phyloP scores from a whole-genome alignment of 352 stramenopile genomes.

The Globisporangium heterothallicum region DNA sequence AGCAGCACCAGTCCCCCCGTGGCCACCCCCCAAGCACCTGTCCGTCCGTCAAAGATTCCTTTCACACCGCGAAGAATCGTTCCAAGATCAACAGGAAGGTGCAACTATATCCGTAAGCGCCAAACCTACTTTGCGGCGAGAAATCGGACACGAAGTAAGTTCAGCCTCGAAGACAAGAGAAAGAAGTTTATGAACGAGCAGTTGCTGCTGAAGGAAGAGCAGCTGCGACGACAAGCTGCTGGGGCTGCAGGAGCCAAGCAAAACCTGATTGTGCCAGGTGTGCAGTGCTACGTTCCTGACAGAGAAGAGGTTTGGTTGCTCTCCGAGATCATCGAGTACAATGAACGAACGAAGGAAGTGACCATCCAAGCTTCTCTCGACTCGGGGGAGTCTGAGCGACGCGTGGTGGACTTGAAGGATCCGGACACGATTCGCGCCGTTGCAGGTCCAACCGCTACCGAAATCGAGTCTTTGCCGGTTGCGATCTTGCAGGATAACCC shows the following conservation, averaged over 20 bases:
- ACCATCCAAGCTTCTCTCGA: slow-evolving; percentile 73
- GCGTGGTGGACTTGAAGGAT: slow-evolving; percentile 79
- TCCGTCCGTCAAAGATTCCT: slow-evolving; percentile 25
- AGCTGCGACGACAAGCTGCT: slow-evolving; percentile 50
- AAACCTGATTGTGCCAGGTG: slow-evolving; percentile 82
- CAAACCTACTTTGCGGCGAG: slow-evolving; percentile 63
- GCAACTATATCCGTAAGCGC: slow-evolving; percentile 70
- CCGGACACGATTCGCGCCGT: slow-evolving; percentile 80
- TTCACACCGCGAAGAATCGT: slow-evolving; percentile 46
- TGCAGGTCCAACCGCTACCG: slow-evolving; percentile 61
- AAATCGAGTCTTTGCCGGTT: slow-evolving; percentile 80
- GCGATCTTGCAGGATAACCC: slow-evolving; percentile 77
- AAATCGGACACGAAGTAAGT: slow-evolving; percentile 38
- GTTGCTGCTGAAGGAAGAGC: slow-evolving; percentile 74
- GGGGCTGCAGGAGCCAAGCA: slow-evolving; percentile 62
- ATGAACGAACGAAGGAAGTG: slow-evolving; percentile 74
- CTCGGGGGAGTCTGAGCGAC: slow-evolving; percentile 50
- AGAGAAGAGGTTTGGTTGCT: slow-evolving; percentile 84
- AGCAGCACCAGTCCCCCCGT: slow-evolving; percentile 3
- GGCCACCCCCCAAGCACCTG: background rate
- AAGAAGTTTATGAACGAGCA: slow-evolving; percentile 83
- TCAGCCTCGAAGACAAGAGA: slow-evolving; percentile 81
- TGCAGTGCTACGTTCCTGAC: slow-evolving; percentile 87
- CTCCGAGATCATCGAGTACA: slow-evolving; percentile 80
- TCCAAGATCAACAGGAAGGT: slow-evolving; percentile 53